A percentile compares a stretch with the other conserved stretches of the same genome.
Evolutionary conservation across 2,329 filamentous ascomycete genomes (phyloP).

Genomic region (Thermothelomyces thermophilus): DNA sequence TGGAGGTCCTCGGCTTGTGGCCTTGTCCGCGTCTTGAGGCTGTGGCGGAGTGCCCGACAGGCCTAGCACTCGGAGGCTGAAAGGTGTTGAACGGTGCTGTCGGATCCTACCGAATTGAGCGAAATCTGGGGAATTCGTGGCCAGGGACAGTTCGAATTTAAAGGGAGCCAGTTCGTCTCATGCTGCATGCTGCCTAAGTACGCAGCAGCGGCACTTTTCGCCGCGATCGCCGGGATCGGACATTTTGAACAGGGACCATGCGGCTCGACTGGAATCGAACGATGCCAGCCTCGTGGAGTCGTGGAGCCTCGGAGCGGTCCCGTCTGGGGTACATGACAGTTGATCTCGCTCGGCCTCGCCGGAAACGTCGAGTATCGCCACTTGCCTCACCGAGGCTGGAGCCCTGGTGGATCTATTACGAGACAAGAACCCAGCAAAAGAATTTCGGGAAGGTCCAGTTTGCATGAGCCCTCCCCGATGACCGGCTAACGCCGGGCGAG

Average conservation of each 20-base stretch:
- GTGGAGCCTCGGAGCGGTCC: slow-evolving; percentile 4
- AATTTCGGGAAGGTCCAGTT: not conserved
- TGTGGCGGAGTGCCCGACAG: not conserved
- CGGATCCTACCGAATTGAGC: not conserved
- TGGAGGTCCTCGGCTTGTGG: not conserved
- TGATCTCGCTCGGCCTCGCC: not conserved
- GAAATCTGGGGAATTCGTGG: slow-evolving; percentile 6
- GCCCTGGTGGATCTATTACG: slow-evolving; percentile 5
- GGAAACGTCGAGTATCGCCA: slow-evolving; percentile 2
- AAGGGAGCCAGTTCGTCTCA: slow-evolving; percentile 6
- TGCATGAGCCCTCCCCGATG: not conserved
- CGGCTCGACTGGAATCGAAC: not conserved
- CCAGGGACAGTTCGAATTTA: not conserved
- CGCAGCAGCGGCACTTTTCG: slow-evolving; percentile 1
- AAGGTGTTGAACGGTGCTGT: not conserved
- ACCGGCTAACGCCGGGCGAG: slow-evolving; percentile 6
- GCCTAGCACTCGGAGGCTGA: slow-evolving; percentile 1
- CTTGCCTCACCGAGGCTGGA: slow-evolving; percentile 11
- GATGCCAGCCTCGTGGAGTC: slow-evolving; percentile 5
- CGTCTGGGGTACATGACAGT: slow-evolving; percentile 12
- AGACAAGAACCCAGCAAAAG: slow-evolving; percentile 2
- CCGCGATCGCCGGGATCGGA: not conserved
- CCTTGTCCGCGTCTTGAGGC: slow-evolving; percentile 2
- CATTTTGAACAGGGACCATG: slow-evolving; percentile 3
- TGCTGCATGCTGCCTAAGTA: not conserved